Evolutionary conservation across 2,329 filamentous ascomycete species (phyloP).

Genomic region (Leptographium flavum): DNA sequence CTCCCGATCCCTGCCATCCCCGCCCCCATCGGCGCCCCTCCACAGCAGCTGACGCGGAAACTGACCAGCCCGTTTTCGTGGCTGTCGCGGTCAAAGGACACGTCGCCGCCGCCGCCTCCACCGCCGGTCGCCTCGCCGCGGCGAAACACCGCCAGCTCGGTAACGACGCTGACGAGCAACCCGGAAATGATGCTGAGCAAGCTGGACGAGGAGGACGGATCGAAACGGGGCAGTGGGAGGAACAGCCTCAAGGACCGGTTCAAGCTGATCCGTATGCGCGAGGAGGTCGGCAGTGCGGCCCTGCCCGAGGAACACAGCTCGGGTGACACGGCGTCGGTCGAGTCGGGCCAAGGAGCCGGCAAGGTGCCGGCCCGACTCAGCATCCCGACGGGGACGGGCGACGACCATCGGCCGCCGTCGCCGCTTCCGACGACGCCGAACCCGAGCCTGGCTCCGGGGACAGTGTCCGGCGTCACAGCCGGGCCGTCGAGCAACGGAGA

Average conservation of each 20-base stretch:
- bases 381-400: background rate
- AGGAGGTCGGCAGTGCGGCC: slow-evolving; percentile 47
- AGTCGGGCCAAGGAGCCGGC: background rate
- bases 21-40: slow-evolving; percentile 20
- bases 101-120: slow-evolving; percentile 28
- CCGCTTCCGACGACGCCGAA: slow-evolving; percentile 52
- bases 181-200: slow-evolving; percentile 65
- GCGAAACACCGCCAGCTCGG: slow-evolving; percentile 67
- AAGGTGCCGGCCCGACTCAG: slow-evolving; percentile 3
- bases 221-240: slow-evolving; percentile 29
- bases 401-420: slow-evolving; percentile 20
- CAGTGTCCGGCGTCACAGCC: slow-evolving; percentile 65
- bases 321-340: slow-evolving; percentile 7
- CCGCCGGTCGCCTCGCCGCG: slow-evolving; percentile 24
- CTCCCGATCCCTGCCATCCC: slow-evolving; percentile 16
- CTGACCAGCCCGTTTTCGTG: slow-evolving; percentile 80
- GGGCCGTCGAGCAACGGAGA: slow-evolving; percentile 59
- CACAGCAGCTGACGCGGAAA: slow-evolving; percentile 39
- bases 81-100: slow-evolving; percentile 54
- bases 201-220: slow-evolving; percentile 50
- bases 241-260: slow-evolving; percentile 66
- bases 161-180: slow-evolving; percentile 66
- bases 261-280: slow-evolving; percentile 60
- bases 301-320: slow-evolving; percentile 22
- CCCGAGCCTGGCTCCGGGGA: slow-evolving; percentile 64